These are phyloP conservation scores for Aspergillus novofumigatus DNA, from an alignment of 2,329 filamentous ascomycete genomes.

Conservation along the genomic window DNA sequence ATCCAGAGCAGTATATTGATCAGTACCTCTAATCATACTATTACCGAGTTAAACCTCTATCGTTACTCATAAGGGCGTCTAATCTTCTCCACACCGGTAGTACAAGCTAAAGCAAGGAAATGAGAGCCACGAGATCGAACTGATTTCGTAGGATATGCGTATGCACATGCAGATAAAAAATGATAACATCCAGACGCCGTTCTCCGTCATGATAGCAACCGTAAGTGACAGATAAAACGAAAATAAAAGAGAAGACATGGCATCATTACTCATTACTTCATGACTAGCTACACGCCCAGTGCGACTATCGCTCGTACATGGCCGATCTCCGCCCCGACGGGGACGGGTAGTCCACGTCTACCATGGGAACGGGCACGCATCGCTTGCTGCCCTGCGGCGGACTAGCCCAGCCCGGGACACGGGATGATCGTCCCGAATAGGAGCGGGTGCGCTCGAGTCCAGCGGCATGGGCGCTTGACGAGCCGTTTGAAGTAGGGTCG, in stretches of 20 bases:
- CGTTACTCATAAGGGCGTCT: too few species aligned
- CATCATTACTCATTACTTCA: neutral
- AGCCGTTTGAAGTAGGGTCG: constrained; percentile 13
- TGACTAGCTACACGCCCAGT: neutral
- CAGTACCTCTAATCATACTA: neutral
- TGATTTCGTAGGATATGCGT: neutral
- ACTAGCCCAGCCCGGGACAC: constrained; percentile 5
- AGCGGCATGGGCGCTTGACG: neutral
- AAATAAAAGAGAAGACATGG: neutral
- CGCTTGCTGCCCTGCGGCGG: neutral
- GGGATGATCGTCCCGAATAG: constrained; percentile 7
- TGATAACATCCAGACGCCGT: neutral
- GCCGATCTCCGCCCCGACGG: constrained; percentile 6
- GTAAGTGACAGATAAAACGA: neutral
- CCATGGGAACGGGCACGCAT: neutral
- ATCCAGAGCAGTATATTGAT: neutral
- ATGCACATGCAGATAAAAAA: neutral
- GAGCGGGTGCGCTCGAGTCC: constrained; percentile 20
- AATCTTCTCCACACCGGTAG: neutral
- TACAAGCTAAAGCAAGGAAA: too few species aligned
- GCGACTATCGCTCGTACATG: constrained; percentile 12
- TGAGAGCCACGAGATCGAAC: neutral
- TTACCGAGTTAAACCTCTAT: neutral
- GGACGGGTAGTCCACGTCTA: constrained; percentile 7
- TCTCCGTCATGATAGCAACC: neutral